Percentiles rank a stretch among this genome's conserved stretches.
Conservation (phyloP, 1,284 basidiomycete genomes). For the Ustilago hordei region DNA sequence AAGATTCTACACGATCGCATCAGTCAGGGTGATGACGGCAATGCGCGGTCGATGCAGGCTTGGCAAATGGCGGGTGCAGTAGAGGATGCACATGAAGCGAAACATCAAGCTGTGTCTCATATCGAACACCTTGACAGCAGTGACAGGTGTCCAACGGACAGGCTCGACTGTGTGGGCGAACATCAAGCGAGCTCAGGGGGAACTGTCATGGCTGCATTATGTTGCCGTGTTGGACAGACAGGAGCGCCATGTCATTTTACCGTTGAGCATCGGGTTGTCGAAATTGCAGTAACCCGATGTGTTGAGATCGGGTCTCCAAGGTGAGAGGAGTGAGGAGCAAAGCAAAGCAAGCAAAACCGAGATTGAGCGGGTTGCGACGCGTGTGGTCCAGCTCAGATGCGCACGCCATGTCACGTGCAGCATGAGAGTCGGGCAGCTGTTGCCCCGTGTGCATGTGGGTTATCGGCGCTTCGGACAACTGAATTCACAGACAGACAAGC, state of each 20-base stretch:
- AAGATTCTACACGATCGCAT: neutral
- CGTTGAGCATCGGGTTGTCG: neutral
- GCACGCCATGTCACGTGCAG: too few species aligned
- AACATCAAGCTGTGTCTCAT: neutral
- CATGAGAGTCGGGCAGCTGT: neutral
- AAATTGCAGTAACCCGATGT: neutral
- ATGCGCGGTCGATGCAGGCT: conserved; percentile 5
- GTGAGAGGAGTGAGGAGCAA: too few species aligned
- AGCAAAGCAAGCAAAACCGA: too few species aligned
- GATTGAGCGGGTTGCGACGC: too few species aligned
- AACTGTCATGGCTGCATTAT: neutral
- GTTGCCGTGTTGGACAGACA: conserved; percentile 22
- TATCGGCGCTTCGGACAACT: too few species aligned
- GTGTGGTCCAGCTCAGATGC: too few species aligned
- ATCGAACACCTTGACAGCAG: neutral
- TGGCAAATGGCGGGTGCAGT: conserved; percentile 2
- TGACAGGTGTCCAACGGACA: conserved; percentile 21
- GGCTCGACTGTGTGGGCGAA: neutral
- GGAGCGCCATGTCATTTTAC: conserved; percentile 30
- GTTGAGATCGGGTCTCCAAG: neutral
- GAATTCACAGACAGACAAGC: neutral
- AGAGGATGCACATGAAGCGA: neutral
- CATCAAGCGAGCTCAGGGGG: conserved; percentile 13
- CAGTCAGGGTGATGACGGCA: neutral
- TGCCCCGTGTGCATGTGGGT: neutral